Evolutionary conservation across 1,139 yeast species (phyloP).

Genomic region (Eremothecium sinecaudum): DNA sequence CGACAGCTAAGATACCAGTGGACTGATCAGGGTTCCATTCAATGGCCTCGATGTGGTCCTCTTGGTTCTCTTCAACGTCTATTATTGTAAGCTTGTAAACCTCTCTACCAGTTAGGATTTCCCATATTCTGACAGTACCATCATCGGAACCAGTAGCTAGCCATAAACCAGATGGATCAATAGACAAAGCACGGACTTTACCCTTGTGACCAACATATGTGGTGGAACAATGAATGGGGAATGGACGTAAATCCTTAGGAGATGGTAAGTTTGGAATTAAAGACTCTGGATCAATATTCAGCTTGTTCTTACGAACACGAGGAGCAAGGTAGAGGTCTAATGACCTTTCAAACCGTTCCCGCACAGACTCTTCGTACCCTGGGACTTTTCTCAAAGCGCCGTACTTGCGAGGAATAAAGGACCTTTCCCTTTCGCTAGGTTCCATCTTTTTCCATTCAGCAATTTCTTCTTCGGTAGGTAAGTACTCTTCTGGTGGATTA

Average conservation of each 20-base stretch:
- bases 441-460: slow-evolving; percentile 64
- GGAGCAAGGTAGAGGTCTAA: slow-evolving; percentile 93
- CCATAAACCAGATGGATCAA: slow-evolving; percentile 90
- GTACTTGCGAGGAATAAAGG: slow-evolving; percentile 76
- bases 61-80: slow-evolving; percentile 33
- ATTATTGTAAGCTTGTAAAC: slow-evolving; percentile 57
- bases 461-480: slow-evolving; percentile 69
- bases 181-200: slow-evolving; percentile 68
- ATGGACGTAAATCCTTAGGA: slow-evolving; percentile 95
- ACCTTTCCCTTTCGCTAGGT: slow-evolving; percentile 68
- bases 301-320: slow-evolving; percentile 82
- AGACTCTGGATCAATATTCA: slow-evolving; percentile 92
- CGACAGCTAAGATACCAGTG: slow-evolving; percentile 70
- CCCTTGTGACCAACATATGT: slow-evolving; percentile 75
- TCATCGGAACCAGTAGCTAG: slow-evolving; percentile 93
- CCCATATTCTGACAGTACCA: slow-evolving; percentile 95
- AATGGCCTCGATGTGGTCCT: slow-evolving; percentile 71
- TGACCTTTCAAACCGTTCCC: slow-evolving; percentile 91
- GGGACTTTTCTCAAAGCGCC: slow-evolving; percentile 83
- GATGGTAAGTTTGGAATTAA: slow-evolving; percentile 93
- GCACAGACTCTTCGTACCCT: slow-evolving; percentile 73
- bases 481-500: slow-evolving; percentile 94
- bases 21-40: slow-evolving; percentile 84
- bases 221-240: slow-evolving; percentile 88
- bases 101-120: slow-evolving; percentile 88